phyloP scores from a whole-genome alignment of 2,329 filamentous ascomycete species.

The Whalleya microplaca region DNA sequence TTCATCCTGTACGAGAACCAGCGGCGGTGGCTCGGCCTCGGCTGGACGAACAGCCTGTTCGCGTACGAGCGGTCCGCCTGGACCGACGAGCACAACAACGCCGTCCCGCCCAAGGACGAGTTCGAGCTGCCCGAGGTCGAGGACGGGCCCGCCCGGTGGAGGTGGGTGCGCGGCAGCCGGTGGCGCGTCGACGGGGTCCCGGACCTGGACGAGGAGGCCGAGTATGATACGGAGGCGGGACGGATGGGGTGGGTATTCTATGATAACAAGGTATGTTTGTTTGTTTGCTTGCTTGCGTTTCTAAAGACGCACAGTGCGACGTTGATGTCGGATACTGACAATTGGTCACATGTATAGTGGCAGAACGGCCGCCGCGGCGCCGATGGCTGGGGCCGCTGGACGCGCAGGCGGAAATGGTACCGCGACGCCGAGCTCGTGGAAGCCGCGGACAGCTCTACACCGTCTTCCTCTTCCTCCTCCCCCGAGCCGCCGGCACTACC shows the following conservation, averaged over 20 bases:
- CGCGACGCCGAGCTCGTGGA: conserved; percentile 95
- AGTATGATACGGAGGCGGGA: conserved; percentile 62
- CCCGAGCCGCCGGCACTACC: conserved; percentile 34
- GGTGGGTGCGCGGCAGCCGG: conserved; percentile 82
- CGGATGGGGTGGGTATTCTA: conserved; percentile 94
- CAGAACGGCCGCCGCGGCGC: conserved; percentile 80
- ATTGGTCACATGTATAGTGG: conserved; percentile 66
- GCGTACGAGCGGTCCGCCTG: conserved; percentile 88
- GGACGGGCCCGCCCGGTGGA: conserved; percentile 62
- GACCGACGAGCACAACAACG: conserved; percentile 94
- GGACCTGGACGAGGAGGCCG: conserved; percentile 52
- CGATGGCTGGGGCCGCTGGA: conserved; percentile 95
- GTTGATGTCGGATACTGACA: conserved; percentile 6
- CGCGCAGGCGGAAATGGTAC: conserved; percentile 91
- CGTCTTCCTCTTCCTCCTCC: conserved; percentile 44
- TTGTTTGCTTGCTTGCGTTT: too few relatives aligned
- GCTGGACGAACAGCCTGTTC: conserved; percentile 91
- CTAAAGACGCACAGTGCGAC: neutral
- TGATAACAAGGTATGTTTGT: conserved; percentile 81
- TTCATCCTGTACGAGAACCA: conserved; percentile 98
- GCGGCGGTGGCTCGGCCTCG: conserved; percentile 89
- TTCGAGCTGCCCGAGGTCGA: conserved; percentile 66
- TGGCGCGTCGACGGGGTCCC: conserved; percentile 84
- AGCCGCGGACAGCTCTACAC: conserved; percentile 45
- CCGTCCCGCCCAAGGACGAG: conserved; percentile 73